Base-by-base conservation (phyloP, 2,329 filamentous ascomycete genomes). In the Colletotrichum brevisporum region DNA sequence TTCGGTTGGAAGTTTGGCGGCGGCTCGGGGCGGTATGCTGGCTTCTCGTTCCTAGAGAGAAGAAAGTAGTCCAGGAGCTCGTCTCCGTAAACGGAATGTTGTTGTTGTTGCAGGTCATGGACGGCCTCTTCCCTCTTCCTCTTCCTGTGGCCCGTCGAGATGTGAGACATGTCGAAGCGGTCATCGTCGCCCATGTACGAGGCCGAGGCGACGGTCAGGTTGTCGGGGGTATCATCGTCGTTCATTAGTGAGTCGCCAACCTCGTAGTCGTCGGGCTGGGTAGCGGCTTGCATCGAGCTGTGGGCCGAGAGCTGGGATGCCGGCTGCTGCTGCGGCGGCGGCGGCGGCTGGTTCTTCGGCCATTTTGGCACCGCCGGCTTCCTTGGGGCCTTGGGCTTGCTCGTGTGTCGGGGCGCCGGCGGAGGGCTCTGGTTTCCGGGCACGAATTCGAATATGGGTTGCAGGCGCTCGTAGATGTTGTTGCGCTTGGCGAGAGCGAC, bases 61-160 rank as follows among this genome's bases (percentile, higher is more conserved):
- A 98, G 91, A 76, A 98, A 99, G 82, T 98, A 99, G 80, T 99
- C 96, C 43, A 99, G 86, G 27, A 99, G 87, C 74, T 96, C 93
- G 73, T 99, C 96, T 16, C 94, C 94, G 81, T 97, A 99, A 26
- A 97, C 86, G 31, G 93, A 91, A 78, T 98, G 95, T 74, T 96
- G 92, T 77, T 95, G 92, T 72, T 97, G 93, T 8, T 89, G 90
- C 70, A 89, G 76, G 78, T 90, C 83, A 83, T 92, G 81, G 83
- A 87, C 79, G 50, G 83, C 79, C 72, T 89, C 91, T 64, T 91
- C 88, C 24, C 94, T 88, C 83, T 97, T 97, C 70, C 95, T 89
- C 82, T 97, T 97, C 69, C 88, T 83, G 71, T 88, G 87, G 26
- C 85, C 85, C n/a, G 83, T 89, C 13, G 83, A 83, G 70, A 83